Evolutionary conservation across 2,329 filamentous ascomycete species (phyloP).

Genomic region (Thielaviopsis punctulata): DNA sequence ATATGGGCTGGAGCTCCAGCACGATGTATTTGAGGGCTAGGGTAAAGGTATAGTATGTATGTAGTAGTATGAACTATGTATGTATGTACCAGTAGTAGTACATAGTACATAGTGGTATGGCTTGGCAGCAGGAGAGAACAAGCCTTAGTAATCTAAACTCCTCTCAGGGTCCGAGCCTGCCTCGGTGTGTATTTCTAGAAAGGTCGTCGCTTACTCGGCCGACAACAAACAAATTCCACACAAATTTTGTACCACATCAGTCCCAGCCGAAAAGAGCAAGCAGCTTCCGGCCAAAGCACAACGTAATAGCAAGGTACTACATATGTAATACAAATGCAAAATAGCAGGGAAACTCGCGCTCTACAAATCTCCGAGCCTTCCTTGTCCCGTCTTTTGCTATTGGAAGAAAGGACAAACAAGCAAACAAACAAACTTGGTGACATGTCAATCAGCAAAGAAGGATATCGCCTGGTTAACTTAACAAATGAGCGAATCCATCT

Average conservation of each 20-base stretch:
- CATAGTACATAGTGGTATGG: no score
- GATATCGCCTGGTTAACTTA: no score
- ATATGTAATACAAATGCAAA: not conserved
- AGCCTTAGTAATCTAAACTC: no score
- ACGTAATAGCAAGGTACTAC: not conserved
- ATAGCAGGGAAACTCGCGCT: not conserved
- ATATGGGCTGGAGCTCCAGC: conserved; percentile 79
- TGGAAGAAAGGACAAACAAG: not conserved
- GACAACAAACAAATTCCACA: not conserved
- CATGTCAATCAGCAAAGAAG: not conserved
- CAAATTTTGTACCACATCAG: not conserved
- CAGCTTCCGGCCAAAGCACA: no score
- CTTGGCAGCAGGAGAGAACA: no score
- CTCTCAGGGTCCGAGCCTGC: no score
- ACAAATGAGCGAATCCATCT: no score
- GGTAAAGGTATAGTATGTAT: conserved; percentile 4
- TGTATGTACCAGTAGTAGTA: no score
- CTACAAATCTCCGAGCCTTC: not conserved
- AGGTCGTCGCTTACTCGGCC: not conserved
- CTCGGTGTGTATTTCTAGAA: not conserved
- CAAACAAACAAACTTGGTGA: no score
- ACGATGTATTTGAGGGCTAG: conserved; percentile 73
- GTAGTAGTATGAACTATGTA: no score
- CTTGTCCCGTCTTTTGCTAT: not conserved
- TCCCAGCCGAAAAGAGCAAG: no score